These are phyloP conservation scores for Globisporangium heterothallicum DNA, from an alignment of 352 stramenopile species.

Conservation along the genomic window DNA sequence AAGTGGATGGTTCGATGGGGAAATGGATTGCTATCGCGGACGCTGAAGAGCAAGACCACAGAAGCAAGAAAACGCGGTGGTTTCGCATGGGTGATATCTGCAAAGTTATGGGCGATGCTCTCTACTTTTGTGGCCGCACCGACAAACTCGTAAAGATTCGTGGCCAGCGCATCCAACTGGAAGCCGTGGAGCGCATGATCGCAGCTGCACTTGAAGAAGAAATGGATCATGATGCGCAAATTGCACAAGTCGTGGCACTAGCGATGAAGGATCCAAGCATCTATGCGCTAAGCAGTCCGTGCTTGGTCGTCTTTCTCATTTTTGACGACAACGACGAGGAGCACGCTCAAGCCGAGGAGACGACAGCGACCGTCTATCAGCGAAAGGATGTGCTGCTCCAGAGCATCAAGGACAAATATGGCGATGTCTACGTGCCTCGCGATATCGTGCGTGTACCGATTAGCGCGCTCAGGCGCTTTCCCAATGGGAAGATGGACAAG, in stretches of 20 bases:
- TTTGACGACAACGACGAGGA: neutral
- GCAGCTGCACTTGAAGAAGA: conserved; percentile 14
- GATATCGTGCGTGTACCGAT: conserved; percentile 15
- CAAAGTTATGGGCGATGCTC: conserved; percentile 16
- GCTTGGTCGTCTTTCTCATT: conserved; percentile 8
- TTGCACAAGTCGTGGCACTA: neutral
- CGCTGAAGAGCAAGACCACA: neutral
- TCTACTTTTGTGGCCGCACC: conserved; percentile 40
- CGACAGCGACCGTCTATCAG: conserved; percentile 5
- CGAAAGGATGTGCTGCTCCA: conserved; percentile 15
- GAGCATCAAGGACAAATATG: conserved; percentile 28
- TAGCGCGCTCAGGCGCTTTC: conserved; percentile 18
- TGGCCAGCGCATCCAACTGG: conserved; percentile 44
- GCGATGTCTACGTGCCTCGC: conserved; percentile 24
- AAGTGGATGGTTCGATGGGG: neutral
- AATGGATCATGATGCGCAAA: conserved; percentile 5
- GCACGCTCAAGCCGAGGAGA: neutral
- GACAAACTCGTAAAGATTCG: conserved; percentile 54
- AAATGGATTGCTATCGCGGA: neutral
- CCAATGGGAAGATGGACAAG: conserved; percentile 41
- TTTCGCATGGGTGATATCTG: conserved; percentile 47
- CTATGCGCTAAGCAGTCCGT: conserved; percentile 2
- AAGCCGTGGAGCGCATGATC: conserved; percentile 31
- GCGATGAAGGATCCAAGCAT: conserved; percentile 1
- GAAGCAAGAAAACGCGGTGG: conserved; percentile 12